Evolutionary conservation across 495 filamentous ascomycete genomes (phyloP), one percentile per base, ranked within the genome.

Genomic region (Lentithecium fluviatile): DNA sequence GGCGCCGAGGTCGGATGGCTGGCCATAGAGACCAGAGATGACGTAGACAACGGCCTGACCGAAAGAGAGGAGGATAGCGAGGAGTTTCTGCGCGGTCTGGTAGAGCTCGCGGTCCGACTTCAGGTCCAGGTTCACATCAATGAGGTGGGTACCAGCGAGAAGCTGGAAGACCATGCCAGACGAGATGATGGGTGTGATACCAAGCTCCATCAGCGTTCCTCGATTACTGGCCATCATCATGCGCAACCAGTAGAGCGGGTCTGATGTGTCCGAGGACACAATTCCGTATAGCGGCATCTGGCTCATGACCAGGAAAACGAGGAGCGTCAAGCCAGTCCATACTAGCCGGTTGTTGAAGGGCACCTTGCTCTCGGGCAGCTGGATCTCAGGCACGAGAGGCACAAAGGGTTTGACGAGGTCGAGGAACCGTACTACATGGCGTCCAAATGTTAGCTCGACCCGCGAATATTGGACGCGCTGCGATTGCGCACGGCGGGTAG

Each of bases 111-210:
- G 92, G 76, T 99, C 95, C 74, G 91, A 91, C 81, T 99, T 97
- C 74, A 99, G 86, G 81, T 99, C 94, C 53, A 70, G 24, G 62
- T 70, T 96, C 80, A 97, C 92, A 77, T 98, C 95, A 78, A 99
- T 97, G 78, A 97, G 85, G 82, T 99, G 95, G 79, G 95, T 99
- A 76, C 95, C 95, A 71, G 93, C 93, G 60, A 97, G 90, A 70
- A 97, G 91, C 82, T 98, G 94, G 84, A 99, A 99, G 69, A 99
- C 90, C 95, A 97, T 99, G 78, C 95, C 95, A 32, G 95, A 97
- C 59, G 94, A 96, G 78, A 99, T 97, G 76, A 99, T 97, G 55
- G 95, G 95, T 29, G 92, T 95, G 71, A 97, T 99, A 79, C 95
- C 95, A 80, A 99, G 75, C 70, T 99, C 95, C 95, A 99, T 99